Percentiles rank a stretch among this genome's conserved stretches.
Evolutionary conservation across 495 filamentous ascomycete genomes (phyloP).

Genomic region (Trichoderma gamsii): DNA sequence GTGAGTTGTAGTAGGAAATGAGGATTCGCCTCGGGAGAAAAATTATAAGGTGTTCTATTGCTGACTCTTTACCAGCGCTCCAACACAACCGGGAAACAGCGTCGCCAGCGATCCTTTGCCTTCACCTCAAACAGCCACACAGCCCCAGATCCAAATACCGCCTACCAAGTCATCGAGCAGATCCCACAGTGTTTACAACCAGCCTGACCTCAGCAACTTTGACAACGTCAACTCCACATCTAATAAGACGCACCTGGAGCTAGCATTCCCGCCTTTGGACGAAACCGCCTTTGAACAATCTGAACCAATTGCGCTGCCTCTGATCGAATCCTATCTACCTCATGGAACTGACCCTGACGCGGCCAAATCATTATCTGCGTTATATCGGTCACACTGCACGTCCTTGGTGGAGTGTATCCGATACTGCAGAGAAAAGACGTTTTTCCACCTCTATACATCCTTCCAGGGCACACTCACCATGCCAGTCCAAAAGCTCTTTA

Average conservation of each 20-base stretch:
- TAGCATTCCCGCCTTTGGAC: constrained; percentile 57
- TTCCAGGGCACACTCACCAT: constrained; percentile 95
- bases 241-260: constrained; percentile 56
- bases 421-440: constrained; percentile 89
- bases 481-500: constrained; percentile 91
- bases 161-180: constrained; percentile 16
- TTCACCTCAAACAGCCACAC: constrained; percentile 20
- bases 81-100: constrained; percentile 20
- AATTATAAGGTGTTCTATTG: neutral
- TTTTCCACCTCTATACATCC: constrained; percentile 89
- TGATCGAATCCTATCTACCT: constrained; percentile 71
- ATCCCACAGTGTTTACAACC: constrained; percentile 45
- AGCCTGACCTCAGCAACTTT: constrained; percentile 39
- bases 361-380: constrained; percentile 69
- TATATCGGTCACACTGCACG: constrained; percentile 91
- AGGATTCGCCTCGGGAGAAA: neutral
- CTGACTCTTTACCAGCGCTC: constrained; percentile 17
- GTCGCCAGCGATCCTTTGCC: neutral
- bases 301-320: constrained; percentile 68
- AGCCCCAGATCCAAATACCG: neutral
- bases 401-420: constrained; percentile 91
- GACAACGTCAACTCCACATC: constrained; percentile 40
- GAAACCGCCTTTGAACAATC: constrained; percentile 48
- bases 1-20: constrained; percentile 23
- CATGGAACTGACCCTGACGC: constrained; percentile 71